These are phyloP conservation scores for Solanum peruvianum DNA, from an alignment of 257 asterid genomes.

Conservation along the genomic window DNA sequence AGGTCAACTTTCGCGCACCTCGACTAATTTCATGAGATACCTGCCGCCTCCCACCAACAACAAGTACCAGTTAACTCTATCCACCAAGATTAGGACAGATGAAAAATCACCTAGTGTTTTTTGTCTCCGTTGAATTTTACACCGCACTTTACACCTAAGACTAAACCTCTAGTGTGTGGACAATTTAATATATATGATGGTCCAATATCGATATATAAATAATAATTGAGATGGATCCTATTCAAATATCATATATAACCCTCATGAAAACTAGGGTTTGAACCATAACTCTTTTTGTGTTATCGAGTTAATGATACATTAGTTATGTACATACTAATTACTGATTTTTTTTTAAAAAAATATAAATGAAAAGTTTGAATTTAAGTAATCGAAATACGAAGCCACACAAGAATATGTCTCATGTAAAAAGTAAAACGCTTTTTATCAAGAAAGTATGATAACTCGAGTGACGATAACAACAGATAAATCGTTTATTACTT, in stretches of 20 bases:
- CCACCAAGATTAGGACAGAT: not conserved
- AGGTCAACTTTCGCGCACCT: too few species aligned
- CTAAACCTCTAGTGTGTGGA: not conserved
- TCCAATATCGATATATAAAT: not conserved
- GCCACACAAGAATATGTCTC: not conserved
- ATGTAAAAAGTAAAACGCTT: not conserved
- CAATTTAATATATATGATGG: not conserved
- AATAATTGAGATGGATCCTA: not conserved
- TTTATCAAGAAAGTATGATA: not conserved
- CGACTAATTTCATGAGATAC: too few species aligned
- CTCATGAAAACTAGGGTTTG: not conserved
- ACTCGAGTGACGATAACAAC: too few species aligned
- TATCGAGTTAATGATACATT: not conserved
- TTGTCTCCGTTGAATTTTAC: not conserved
- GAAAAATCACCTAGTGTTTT: not conserved
- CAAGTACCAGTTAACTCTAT: not conserved
- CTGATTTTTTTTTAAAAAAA: fast-evolving
- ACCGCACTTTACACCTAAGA: not conserved
- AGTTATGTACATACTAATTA: not conserved
- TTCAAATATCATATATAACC: not conserved
- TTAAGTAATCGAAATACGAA: not conserved
- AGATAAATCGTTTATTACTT: not conserved
- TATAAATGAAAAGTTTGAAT: not conserved
- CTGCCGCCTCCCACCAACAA: too few species aligned
- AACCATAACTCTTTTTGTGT: not conserved